Evolutionary conservation across 2,329 filamentous ascomycete genomes (phyloP).

Genomic region (Tolypocladium sp.): DNA sequence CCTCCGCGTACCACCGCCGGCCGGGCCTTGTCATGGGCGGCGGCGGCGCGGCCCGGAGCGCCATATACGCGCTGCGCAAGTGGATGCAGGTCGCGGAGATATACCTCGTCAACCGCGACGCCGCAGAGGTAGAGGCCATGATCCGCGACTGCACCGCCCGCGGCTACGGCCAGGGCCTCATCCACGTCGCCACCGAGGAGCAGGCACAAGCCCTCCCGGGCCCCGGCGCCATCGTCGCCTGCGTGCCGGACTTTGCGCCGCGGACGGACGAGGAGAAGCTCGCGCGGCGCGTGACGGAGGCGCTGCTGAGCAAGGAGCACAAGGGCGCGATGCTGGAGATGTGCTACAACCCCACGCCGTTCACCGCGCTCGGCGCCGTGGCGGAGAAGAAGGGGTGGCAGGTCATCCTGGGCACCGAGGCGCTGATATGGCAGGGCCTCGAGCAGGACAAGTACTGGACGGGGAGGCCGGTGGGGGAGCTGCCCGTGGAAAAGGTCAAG

Average conservation of each 20-base stretch:
- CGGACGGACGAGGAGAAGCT: constrained; percentile 51
- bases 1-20: constrained; percentile 40
- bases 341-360: constrained; percentile 71
- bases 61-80: constrained; percentile 64
- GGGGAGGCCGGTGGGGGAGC: constrained; percentile 44
- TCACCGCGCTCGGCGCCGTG: constrained; percentile 56
- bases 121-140: constrained; percentile 56
- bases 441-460: constrained; percentile 63
- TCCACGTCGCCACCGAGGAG: constrained; percentile 51
- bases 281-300: constrained; percentile 46
- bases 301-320: constrained; percentile 33
- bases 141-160: constrained; percentile 51
- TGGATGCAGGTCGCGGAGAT: constrained; percentile 60
- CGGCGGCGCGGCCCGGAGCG: constrained; percentile 68
- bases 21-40: constrained; percentile 69
- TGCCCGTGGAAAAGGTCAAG: constrained; percentile 53
- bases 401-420: constrained; percentile 67
- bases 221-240: constrained; percentile 61
- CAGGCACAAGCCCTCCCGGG: constrained; percentile 49
- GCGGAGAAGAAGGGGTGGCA: constrained; percentile 57
- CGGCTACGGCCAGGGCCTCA: constrained; percentile 50
- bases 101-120: constrained; percentile 71
- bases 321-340: constrained; percentile 70
- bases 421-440: constrained; percentile 67
- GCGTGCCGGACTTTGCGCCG: constrained; percentile 70